Conservation (phyloP, 2,329 filamentous ascomycete species). For the Aureobasidium sp. region DNA sequence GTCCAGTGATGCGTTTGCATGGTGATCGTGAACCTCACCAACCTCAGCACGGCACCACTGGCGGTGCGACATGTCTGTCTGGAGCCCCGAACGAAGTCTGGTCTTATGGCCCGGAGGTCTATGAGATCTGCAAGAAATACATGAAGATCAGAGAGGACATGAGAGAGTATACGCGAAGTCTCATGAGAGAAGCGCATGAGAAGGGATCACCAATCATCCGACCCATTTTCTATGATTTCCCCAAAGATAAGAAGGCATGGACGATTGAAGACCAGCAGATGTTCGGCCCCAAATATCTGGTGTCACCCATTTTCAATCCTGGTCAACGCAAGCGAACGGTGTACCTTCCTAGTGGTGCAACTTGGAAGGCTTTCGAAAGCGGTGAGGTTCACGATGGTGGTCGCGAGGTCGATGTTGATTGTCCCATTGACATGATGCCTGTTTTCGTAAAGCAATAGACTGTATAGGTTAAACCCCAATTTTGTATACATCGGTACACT, state of each 20-base stretch:
- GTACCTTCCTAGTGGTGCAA: constrained; percentile 47
- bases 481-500: too few species aligned
- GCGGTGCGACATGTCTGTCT: constrained; percentile 32
- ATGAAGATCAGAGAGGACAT: constrained; percentile 52
- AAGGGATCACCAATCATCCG: constrained; percentile 56
- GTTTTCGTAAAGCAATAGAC: constrained; percentile 33
- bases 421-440: constrained; percentile 43
- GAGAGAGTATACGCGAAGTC: constrained; percentile 48
- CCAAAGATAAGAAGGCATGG: constrained; percentile 49
- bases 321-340: constrained; percentile 40
- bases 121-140: constrained; percentile 54
- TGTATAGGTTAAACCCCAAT: neutral
- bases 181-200: constrained; percentile 56
- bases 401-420: constrained; percentile 34
- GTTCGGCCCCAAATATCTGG: constrained; percentile 55
- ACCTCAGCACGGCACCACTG: constrained; percentile 34
- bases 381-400: constrained; percentile 34
- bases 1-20: constrained; percentile 61
- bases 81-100: constrained; percentile 59
- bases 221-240: constrained; percentile 59
- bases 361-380: constrained; percentile 39
- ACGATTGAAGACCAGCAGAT: constrained; percentile 56
- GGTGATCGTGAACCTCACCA: constrained; percentile 57
- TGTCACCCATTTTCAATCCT: constrained; percentile 49
- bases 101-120: constrained; percentile 57